Percentiles rank a stretch among this genome's conserved stretches.
Conservation (phyloP, 306 rosid genomes). For the Betula pendula region DNA sequence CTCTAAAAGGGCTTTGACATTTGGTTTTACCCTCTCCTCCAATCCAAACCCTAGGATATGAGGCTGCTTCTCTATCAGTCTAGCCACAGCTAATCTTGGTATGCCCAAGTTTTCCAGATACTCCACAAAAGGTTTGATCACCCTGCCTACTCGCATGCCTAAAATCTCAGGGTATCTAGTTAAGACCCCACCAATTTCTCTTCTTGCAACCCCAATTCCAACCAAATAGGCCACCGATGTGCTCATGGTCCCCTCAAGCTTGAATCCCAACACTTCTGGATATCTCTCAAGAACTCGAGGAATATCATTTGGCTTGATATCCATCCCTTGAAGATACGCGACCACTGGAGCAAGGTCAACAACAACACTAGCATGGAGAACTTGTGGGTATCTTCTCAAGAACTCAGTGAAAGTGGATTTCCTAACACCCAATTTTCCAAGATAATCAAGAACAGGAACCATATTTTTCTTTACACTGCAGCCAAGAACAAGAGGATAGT, state of each 20-base stretch:
- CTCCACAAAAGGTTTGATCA: conserved; percentile 92
- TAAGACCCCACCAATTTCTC: conserved; percentile 82
- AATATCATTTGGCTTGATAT: conserved; percentile 69
- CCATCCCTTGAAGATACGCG: conserved; percentile 94
- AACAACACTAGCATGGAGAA: conserved; percentile 94
- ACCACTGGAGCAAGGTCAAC: conserved; percentile 87
- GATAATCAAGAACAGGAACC: conserved; percentile 98
- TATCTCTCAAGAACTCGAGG: conserved; percentile 87
- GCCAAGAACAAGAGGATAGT: conserved; percentile 93
- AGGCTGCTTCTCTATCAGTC: conserved; percentile 82
- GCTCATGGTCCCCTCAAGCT: conserved; percentile 99
- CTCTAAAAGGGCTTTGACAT: conserved; percentile 71
- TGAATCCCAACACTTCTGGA: conserved; percentile 88
- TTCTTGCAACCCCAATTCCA: conserved; percentile 87
- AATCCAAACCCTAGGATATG: conserved; percentile 86
- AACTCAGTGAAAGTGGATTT: conserved; percentile 76
- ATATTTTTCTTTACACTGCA: conserved; percentile 98
- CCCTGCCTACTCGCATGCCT: conserved; percentile 92
- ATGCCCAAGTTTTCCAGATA: conserved; percentile 79
- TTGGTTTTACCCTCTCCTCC: conserved; percentile 76
- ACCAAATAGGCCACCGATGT: conserved; percentile 91
- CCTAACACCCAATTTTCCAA: conserved; percentile 93
- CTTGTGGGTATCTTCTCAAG: conserved; percentile 89
- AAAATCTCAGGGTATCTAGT: conserved; percentile 86
- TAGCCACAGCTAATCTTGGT: conserved; percentile 85